These are phyloP conservation scores for Digitaria exilis DNA, from an alignment of 202 grass and related monocot genomes.

Conservation along the genomic window DNA sequence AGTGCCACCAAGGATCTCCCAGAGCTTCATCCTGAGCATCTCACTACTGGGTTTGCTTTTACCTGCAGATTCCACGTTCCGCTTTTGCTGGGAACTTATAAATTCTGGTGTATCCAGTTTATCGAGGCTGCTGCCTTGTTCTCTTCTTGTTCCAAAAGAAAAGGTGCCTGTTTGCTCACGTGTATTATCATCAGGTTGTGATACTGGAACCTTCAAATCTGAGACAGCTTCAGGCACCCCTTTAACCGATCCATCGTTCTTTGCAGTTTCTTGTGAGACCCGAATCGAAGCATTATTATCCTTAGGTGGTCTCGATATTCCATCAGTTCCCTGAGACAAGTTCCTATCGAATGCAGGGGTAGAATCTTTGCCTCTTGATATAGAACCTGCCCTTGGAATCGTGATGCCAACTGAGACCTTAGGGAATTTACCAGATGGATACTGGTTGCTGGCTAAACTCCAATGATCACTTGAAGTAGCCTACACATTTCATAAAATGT, in stretches of 20 bases:
- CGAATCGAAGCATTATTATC: conserved; percentile 32
- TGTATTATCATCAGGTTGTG: conserved; percentile 44
- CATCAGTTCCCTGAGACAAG: conserved; percentile 57
- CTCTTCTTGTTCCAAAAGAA: conserved; percentile 54
- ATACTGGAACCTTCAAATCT: conserved; percentile 39
- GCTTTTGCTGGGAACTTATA: conserved; percentile 48
- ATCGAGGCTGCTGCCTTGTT: conserved; percentile 47
- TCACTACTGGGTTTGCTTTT: conserved; percentile 54
- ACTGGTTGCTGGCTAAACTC: conserved; percentile 69
- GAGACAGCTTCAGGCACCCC: conserved; percentile 32
- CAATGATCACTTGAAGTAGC: conserved; percentile 53
- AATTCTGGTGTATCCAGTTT: conserved; percentile 48
- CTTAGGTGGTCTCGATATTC: conserved; percentile 47
- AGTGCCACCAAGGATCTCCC: conserved; percentile 82
- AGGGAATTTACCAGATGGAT: conserved; percentile 68
- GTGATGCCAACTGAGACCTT: conserved; percentile 83
- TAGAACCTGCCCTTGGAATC: conserved; percentile 46
- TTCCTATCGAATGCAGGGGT: conserved; percentile 43
- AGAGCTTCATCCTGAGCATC: conserved; percentile 74
- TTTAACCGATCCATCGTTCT: conserved; percentile 39
- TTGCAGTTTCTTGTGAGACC: conserved; percentile 52
- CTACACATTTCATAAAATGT: conserved; percentile 38
- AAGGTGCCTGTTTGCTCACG: conserved; percentile 47
- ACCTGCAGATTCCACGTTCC: conserved; percentile 31
- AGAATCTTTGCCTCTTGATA: conserved; percentile 42